Evolutionary conservation across 805 yeast genomes (phyloP).

Genomic region (Wickerhamomyces strasburgensis): DNA sequence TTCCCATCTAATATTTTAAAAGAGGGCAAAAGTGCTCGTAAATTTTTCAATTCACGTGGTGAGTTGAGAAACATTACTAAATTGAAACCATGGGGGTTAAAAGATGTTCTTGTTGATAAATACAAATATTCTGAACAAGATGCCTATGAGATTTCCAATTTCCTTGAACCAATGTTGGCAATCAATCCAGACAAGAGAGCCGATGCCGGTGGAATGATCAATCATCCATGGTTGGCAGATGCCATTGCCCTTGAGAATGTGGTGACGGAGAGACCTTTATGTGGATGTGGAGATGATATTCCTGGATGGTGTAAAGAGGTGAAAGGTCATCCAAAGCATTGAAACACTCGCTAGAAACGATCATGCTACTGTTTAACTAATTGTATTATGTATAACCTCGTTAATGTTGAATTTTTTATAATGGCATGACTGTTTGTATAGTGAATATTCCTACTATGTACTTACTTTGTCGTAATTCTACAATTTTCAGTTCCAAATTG

Average conservation of each 20-base stretch:
- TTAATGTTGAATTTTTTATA: no score
- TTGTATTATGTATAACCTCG: no score
- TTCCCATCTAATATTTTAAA: constrained; percentile 55
- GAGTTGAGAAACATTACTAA: constrained; percentile 74
- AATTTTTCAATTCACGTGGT: constrained; percentile 62
- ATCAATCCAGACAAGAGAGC: constrained; percentile 78
- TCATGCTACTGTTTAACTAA: background rate
- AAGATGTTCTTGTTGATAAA: constrained; percentile 78
- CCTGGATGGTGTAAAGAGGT: constrained; percentile 85
- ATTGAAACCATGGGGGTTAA: constrained; percentile 85
- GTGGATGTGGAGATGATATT: constrained; percentile 81
- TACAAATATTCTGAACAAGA: constrained; percentile 67
- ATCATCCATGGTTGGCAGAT: constrained; percentile 78
- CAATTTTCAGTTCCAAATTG: no score
- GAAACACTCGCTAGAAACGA: constrained; percentile 1
- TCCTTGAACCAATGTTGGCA: constrained; percentile 76
- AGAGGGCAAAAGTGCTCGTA: constrained; percentile 56
- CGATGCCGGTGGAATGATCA: constrained; percentile 94
- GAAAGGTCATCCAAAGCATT: constrained; percentile 35
- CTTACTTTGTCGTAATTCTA: no score
- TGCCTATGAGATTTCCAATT: constrained; percentile 69
- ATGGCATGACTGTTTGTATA: no score
- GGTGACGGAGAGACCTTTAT: constrained; percentile 63
- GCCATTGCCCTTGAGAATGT: constrained; percentile 72
- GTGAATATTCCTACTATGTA: no score